A percentile compares a stretch with the other conserved stretches of the same genome.
Conservation (phyloP, 148 eudicot species). For the Rheum nobile region DNA sequence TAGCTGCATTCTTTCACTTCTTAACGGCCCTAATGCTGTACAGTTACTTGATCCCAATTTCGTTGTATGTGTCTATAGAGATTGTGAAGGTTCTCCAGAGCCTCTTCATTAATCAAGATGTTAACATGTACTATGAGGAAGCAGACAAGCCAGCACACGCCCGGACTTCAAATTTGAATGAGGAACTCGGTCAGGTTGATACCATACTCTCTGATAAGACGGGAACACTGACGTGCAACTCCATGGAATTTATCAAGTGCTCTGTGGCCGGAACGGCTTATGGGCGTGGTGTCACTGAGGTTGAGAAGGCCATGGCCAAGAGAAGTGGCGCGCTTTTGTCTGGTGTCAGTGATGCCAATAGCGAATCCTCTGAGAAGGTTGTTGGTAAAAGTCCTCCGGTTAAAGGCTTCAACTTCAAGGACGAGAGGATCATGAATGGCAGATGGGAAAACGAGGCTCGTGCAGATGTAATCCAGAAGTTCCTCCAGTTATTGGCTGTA, state of each 20-base stretch:
- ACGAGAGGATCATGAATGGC: conserved; percentile 63
- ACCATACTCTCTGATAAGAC: conserved; percentile 92
- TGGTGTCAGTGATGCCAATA: conserved; percentile 15
- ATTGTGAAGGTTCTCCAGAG: conserved; percentile 80
- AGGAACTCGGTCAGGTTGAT: conserved; percentile 91
- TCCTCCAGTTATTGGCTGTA: conserved; percentile 54
- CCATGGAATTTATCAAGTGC: conserved; percentile 89
- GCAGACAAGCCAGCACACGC: conserved; percentile 83
- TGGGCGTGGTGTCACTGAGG: conserved; percentile 71
- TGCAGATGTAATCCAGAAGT: conserved; percentile 51
- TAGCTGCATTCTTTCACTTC: conserved; percentile 65
- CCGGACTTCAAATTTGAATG: conserved; percentile 83
- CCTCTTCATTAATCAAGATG: conserved; percentile 60
- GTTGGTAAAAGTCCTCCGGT: conserved; percentile 14
- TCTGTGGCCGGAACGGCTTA: conserved; percentile 78
- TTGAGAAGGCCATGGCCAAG: conserved; percentile 82
- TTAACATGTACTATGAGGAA: conserved; percentile 76
- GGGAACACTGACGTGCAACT: conserved; percentile 83
- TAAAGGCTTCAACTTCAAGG: conserved; percentile 82
- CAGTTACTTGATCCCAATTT: conserved; percentile 74
- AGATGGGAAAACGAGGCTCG: conserved; percentile 66
- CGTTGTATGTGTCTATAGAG: conserved; percentile 80
- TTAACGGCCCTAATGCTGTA: conserved; percentile 66
- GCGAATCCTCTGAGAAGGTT: conserved; percentile 14
- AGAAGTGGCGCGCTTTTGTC: conserved; percentile 44